Evolutionary conservation across 2,329 filamentous ascomycete species (phyloP).

Genomic region (Colletotrichum spaethianum): DNA sequence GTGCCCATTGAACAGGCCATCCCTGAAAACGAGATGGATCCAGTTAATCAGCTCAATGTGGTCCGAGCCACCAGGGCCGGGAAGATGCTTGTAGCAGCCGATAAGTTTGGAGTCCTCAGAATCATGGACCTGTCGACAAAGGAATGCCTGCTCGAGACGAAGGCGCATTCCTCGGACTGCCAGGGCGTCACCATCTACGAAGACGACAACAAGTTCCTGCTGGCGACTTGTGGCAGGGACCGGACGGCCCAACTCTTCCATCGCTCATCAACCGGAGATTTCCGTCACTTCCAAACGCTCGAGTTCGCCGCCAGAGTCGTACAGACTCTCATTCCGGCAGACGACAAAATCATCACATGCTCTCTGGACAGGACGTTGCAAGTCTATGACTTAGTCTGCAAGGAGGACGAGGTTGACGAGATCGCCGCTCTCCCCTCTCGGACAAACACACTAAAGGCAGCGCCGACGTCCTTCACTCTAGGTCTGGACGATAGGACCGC

Average conservation of each 20-base stretch:
- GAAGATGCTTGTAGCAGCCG: conserved; percentile 82
- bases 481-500: conserved; percentile 72
- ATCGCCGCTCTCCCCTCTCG: conserved; percentile 84
- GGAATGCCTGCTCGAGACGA: conserved; percentile 77
- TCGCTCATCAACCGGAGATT: conserved; percentile 66
- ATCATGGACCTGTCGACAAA: conserved; percentile 76
- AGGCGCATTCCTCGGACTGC: conserved; percentile 89
- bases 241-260: conserved; percentile 94
- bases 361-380: conserved; percentile 91
- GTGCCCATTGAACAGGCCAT: conserved; percentile 78
- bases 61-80: conserved; percentile 73
- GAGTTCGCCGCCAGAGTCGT: conserved; percentile 92
- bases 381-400: conserved; percentile 82
- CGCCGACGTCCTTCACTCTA: conserved; percentile 87
- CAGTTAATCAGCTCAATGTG: conserved; percentile 71
- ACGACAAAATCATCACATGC: conserved; percentile 84
- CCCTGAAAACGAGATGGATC: conserved; percentile 64
- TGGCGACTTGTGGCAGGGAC: conserved; percentile 90
- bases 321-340: conserved; percentile 79
- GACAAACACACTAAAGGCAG: conserved; percentile 86
- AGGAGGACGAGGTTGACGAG: conserved; percentile 73
- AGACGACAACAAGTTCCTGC: conserved; percentile 71
- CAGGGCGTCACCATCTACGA: conserved; percentile 84
- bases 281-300: conserved; percentile 90
- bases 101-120: conserved; percentile 86